These are phyloP conservation scores for Blastobotrys apis DNA, from an alignment of 1,139 yeast genomes.

Conservation along the genomic window DNA sequence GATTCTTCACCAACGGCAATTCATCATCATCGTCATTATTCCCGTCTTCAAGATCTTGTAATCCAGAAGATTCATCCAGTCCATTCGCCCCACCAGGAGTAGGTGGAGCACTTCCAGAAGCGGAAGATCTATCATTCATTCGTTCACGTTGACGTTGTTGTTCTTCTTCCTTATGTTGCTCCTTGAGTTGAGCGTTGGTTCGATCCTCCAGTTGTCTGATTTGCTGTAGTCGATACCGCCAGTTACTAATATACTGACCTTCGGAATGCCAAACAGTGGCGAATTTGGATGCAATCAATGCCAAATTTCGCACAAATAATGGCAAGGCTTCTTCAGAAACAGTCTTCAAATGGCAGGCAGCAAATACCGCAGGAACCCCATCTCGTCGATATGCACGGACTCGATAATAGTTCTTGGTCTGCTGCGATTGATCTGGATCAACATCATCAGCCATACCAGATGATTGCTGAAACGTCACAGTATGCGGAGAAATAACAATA, in stretches of 20 bases:
- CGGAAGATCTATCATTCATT: neutral
- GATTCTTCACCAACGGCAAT: constrained; percentile 9
- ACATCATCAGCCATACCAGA: constrained; percentile 9
- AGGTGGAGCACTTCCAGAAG: neutral
- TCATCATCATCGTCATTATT: constrained; percentile 3
- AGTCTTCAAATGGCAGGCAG: constrained; percentile 71
- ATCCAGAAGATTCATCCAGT: neutral
- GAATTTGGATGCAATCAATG: constrained; percentile 64
- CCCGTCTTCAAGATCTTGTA: no score
- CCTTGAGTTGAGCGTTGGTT: constrained; percentile 16
- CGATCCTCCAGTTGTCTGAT: constrained; percentile 48
- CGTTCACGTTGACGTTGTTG: neutral
- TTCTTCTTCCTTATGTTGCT: constrained; percentile 7
- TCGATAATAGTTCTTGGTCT: constrained; percentile 41
- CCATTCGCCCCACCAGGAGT: neutral
- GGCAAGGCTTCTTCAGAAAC: constrained; percentile 59
- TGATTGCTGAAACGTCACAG: constrained; percentile 26
- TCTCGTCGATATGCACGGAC: constrained; percentile 61
- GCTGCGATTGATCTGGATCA: constrained; percentile 2
- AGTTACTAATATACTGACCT: constrained; percentile 53
- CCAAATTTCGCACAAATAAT: constrained; percentile 59
- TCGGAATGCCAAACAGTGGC: constrained; percentile 69
- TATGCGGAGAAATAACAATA: constrained; percentile 70
- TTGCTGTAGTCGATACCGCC: constrained; percentile 65
- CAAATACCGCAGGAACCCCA: constrained; percentile 73